These are phyloP conservation scores for Venturia asperata DNA, from an alignment of 2,329 filamentous ascomycete species.

Conservation along the genomic window DNA sequence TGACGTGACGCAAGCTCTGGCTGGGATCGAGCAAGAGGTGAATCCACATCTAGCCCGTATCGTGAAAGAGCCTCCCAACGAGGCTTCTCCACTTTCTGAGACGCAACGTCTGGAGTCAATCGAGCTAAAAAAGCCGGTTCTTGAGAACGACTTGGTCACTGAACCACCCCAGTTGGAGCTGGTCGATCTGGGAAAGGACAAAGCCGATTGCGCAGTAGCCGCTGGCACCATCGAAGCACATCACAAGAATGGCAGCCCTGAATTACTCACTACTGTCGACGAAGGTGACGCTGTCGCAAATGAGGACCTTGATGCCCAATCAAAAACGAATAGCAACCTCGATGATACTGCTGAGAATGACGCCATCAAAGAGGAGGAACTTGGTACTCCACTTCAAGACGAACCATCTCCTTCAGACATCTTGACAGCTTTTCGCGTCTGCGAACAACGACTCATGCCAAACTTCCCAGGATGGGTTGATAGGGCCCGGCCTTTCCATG, in stretches of 20 bases:
- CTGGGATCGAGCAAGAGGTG: background rate
- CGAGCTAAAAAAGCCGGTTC: background rate
- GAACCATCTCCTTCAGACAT: constrained; percentile 8
- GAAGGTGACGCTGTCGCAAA: background rate
- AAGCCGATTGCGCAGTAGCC: background rate
- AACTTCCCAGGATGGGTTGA: constrained; percentile 13
- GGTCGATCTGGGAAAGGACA: background rate
- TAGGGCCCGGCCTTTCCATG: background rate
- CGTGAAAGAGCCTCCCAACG: background rate
- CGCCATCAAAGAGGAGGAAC: background rate
- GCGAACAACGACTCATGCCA: constrained; percentile 9
- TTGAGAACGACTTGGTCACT: background rate
- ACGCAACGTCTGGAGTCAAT: background rate
- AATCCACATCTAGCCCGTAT: background rate
- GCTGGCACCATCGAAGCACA: background rate
- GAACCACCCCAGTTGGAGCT: background rate
- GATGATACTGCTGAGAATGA: background rate
- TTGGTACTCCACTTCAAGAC: background rate
- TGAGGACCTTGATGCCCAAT: background rate
- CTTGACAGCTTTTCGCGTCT: constrained; percentile 10
- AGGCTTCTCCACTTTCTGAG: background rate
- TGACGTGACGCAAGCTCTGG: background rate
- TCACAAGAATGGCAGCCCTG: background rate
- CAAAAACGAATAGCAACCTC: background rate
- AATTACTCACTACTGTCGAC: background rate